Evolutionary conservation across 148 eudicot species (phyloP).

Genomic region (Persicaria tinctoria): DNA sequence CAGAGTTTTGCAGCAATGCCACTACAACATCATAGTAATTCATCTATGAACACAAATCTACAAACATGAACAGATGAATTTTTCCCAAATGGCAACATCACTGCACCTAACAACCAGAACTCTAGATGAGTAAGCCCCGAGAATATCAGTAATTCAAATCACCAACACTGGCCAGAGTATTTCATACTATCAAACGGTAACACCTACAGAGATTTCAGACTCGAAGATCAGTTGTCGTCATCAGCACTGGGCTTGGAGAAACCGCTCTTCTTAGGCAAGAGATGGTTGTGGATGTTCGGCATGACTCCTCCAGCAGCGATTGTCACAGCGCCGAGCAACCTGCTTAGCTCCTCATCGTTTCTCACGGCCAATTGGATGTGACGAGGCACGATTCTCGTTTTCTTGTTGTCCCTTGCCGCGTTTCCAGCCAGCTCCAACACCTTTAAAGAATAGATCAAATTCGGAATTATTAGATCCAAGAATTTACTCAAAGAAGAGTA

Average conservation of each 20-base stretch:
- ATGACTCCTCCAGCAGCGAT: conserved; percentile 33
- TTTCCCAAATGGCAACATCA: not conserved
- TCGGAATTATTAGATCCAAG: not conserved
- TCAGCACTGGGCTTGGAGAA: conserved; percentile 12
- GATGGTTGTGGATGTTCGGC: conserved; percentile 37
- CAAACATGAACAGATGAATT: not conserved
- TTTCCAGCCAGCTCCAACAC: conserved; percentile 35
- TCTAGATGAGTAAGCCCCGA: not conserved
- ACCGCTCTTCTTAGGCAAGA: conserved; percentile 23
- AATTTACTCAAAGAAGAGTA: not conserved
- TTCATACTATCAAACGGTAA: not conserved
- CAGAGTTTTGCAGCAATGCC: not conserved
- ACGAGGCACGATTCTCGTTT: conserved; percentile 28
- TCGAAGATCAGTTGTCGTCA: conserved; percentile 16
- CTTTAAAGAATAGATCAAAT: conserved; percentile 9
- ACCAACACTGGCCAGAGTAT: not conserved
- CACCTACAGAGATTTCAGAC: no score
- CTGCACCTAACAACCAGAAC: not conserved
- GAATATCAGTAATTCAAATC: not conserved
- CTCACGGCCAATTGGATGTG: conserved; percentile 35
- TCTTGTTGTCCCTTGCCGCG: conserved; percentile 39
- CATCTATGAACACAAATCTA: not conserved
- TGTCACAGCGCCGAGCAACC: conserved; percentile 27
- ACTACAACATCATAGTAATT: not conserved
- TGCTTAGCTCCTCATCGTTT: conserved; percentile 32